Evolutionary conservation across 129 eudicot genomes (phyloP).

Genomic region (Flaveria brownii): DNA sequence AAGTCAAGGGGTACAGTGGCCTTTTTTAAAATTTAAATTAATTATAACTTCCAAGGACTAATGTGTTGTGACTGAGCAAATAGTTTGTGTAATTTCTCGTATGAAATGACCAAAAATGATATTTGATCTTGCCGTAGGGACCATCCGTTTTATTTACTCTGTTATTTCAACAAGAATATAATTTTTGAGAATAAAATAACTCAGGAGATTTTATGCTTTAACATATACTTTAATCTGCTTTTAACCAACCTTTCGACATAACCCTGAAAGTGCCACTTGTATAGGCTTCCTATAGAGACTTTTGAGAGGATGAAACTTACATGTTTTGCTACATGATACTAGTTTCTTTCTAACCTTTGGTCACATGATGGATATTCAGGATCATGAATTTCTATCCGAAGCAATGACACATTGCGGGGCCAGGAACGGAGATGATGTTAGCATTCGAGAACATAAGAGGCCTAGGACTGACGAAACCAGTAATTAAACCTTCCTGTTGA

Average conservation of each 20-base stretch:
- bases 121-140: neutral
- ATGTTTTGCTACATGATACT: neutral
- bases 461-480: slow-evolving; percentile 37
- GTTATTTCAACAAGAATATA: neutral
- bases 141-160: neutral
- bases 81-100: too few species aligned
- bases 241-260: neutral
- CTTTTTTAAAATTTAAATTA: too few species aligned
- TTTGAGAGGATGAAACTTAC: too few species aligned
- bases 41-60: neutral
- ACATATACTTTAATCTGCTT: neutral
- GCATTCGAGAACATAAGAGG: slow-evolving; percentile 45
- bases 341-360: neutral
- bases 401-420: slow-evolving; percentile 26
- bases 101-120: neutral
- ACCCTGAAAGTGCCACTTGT: neutral
- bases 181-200: neutral
- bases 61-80: too few species aligned
- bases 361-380: slow-evolving; percentile 34
- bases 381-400: slow-evolving; percentile 33
- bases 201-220: neutral
- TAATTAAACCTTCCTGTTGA: slow-evolving; percentile 15
- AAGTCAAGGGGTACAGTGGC: neutral
- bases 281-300: neutral
- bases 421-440: slow-evolving; percentile 31